Base-by-base conservation (phyloP, 2,329 filamentous ascomycete species). In the Fusarium sp. region DNA sequence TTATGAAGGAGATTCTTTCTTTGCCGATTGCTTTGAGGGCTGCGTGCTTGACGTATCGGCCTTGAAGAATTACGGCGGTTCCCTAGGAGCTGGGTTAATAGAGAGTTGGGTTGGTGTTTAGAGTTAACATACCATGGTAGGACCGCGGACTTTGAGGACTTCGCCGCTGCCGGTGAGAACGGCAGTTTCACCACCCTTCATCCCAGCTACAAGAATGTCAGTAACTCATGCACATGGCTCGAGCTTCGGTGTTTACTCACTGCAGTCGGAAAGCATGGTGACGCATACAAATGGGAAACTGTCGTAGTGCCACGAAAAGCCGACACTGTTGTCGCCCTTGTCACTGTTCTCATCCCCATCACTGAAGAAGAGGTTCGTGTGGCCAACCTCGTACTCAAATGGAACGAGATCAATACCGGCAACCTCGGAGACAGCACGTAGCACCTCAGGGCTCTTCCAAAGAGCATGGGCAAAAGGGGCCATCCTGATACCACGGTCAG, bases 211-310 rank as follows among this genome's bases (percentile, higher is more conserved):
- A 44, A 14, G 20, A 44, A 25, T 8, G 40, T 44, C 20, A 44
- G 18, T 6, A 25, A 25, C 13, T 44, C 1, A 4, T 42, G 2
- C 4, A 44, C 40, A n/a, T 25, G 11, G 40, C 1, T 4, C n/a
- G 4, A 14, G 7, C 3, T 2, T 23, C 3, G 16, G 6, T 14
- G 18, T 13, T 2, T 14, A 23, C 40, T 81, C 79, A 0, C 82
- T 83, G 68, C 87, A 89, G 72, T 90, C 87, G 34, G 86, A 88
- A 27, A 90, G 82, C 87, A 90, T 91, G 7, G 84, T 82, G n/a
- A 91, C 88, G 69, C 87, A 90, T n/a, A 91, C 88, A 73, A 90
- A 91, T 0, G 88, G 87, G 73, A 89, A 90, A 73, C 85, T 88
- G 75, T 90, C 89, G 0, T 80, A 85, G 77, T 90, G 88, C 88